Evolutionary conservation across 2,329 filamentous ascomycete genomes (phyloP), one percentile per base, ranked within the genome.

Genomic region (Neurospora crassa): DNA sequence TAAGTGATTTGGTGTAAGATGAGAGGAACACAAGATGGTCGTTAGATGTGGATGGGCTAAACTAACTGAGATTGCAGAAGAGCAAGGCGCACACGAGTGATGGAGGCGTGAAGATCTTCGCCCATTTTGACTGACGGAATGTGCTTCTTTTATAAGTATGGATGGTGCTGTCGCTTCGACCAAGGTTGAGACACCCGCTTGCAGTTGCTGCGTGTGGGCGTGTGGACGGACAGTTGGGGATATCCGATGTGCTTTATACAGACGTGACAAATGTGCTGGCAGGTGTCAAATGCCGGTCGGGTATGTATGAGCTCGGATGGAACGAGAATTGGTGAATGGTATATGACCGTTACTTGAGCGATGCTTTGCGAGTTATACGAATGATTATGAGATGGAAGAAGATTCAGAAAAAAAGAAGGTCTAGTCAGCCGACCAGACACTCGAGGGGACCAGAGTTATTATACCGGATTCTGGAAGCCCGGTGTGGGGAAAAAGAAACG

Each of bases 51-150:
- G 53, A 37, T 67, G 42, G 24, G 47, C 47, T 41, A 67, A 41
- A 81, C 84, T 75, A 78, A 86, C 84, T 84, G 79, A 67, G 81
- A 82, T 77, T 84, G 82, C 43, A 85, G 77, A 40, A 84, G 80
- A 40, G 83, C 84, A 72, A 87, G 82, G 73, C 84, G 83, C 72
- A 86, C 79, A 69, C 83, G 82, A 71, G 82, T 79, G 43, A 86
- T 76, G 45, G 82, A 79, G 43, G 79, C 76, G 73, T 83, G 81
- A 53, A 85, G 75, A 67, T 79, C 77, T 67, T 84, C 81, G 47
- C 81, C 78, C 79, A 81, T 82, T 67, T 72, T 76, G 74, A 47
- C 69, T 12, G 69, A 63, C 2, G 37, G 45, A 16, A 45, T 67
- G 68, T 63, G 29, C 47, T 68, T 71, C n/a, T 40, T 47, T 63